Percentiles rank a stretch among this genome's conserved stretches.
phyloP scores from a whole-genome alignment of 805 yeast species.

The Candida dendrica region DNA sequence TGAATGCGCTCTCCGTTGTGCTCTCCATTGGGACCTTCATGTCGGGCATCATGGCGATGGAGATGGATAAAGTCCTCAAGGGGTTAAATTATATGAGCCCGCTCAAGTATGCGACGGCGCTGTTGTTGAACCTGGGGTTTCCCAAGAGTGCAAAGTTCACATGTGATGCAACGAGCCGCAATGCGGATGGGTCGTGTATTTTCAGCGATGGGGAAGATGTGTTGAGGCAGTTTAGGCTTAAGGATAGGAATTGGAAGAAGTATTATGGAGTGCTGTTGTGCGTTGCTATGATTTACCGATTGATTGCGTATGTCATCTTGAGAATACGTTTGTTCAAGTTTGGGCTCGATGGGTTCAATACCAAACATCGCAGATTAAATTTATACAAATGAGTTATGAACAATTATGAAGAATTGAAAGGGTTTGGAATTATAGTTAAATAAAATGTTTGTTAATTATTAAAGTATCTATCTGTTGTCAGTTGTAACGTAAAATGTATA shows the following conservation, averaged over 20 bases:
- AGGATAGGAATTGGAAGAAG: constrained; percentile 22
- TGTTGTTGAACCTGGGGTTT: constrained; percentile 49
- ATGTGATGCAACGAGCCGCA: constrained; percentile 30
- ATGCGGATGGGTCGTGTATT: constrained; percentile 37
- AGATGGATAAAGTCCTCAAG: constrained; percentile 61
- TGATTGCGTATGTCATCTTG: constrained; percentile 25
- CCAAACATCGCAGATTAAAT: too few relatives aligned
- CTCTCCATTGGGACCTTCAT: constrained; percentile 69
- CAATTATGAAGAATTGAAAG: too few relatives aligned
- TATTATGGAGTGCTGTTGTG: constrained; percentile 32
- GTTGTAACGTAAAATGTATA: too few relatives aligned
- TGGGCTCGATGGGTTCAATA: constrained; percentile 8
- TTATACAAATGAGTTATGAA: too few relatives aligned
- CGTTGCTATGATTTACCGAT: constrained; percentile 34
- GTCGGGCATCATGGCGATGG: constrained; percentile 79
- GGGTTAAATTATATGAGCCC: constrained; percentile 78
- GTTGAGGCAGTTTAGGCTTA: constrained; percentile 36
- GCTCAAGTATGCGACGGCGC: constrained; percentile 59
- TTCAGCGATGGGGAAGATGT: constrained; percentile 51
- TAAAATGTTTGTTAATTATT: too few relatives aligned
- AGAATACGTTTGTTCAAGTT: constrained; percentile 14
- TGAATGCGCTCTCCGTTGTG: constrained; percentile 60
- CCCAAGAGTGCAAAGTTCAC: constrained; percentile 35
- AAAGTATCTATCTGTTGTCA: too few relatives aligned
- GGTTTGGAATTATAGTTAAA: too few relatives aligned